Percentiles rank a stretch among this genome's conserved stretches.
These are phyloP conservation scores for Helotiales sp. DNA, from an alignment of 2,329 filamentous ascomycete species.

Conservation along the genomic window DNA sequence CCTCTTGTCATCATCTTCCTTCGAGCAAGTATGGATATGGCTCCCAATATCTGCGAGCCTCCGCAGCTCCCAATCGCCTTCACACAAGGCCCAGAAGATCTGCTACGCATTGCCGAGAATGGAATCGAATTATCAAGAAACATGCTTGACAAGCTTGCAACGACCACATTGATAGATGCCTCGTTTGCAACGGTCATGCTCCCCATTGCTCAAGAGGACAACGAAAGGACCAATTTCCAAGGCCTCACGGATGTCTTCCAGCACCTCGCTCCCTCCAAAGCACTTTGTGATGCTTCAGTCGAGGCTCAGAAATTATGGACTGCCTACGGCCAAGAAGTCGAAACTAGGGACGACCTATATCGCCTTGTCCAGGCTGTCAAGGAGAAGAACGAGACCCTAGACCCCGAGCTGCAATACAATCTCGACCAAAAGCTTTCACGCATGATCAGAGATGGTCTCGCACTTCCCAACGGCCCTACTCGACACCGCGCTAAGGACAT, in stretches of 20 bases:
- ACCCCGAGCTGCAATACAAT: constrained; percentile 65
- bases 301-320: constrained; percentile 71
- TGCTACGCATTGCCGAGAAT: too few species aligned
- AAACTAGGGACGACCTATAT: constrained; percentile 79
- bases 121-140: too few species aligned
- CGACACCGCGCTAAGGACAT: not conserved
- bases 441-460: constrained; percentile 71
- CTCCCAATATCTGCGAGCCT: too few species aligned
- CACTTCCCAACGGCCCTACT: not conserved
- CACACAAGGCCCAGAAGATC: too few species aligned
- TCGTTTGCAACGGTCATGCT: constrained; percentile 50
- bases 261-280: constrained; percentile 66
- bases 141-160: too few species aligned
- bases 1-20: too few species aligned
- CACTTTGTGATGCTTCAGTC: constrained; percentile 70
- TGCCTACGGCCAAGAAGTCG: constrained; percentile 72
- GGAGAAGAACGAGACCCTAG: constrained; percentile 57
- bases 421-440: constrained; percentile 75
- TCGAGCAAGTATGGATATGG: too few species aligned
- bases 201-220: constrained; percentile 72
- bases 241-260: constrained; percentile 46
- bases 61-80: too few species aligned
- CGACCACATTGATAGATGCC: too few species aligned
- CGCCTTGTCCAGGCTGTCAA: constrained; percentile 57
- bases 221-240: constrained; percentile 66